Base-by-base conservation (phyloP, 352 stramenopile genomes). In the Globisporangium irregulare region DNA sequence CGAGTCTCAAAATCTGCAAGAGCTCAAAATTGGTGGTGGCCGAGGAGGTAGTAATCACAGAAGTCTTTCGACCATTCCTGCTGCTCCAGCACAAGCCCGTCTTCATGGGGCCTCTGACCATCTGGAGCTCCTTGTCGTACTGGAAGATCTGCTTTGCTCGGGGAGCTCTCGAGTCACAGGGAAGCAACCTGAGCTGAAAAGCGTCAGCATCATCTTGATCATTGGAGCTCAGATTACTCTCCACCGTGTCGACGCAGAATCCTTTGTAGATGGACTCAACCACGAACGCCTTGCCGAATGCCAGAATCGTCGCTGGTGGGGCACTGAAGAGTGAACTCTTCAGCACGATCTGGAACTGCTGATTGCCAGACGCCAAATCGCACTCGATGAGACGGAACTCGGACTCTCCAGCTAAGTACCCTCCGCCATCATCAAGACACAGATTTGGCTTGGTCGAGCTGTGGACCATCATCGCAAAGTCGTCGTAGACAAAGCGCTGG, bases 191-290 rank as follows among this genome's bases (percentile, higher is more conserved):
- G 10, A 70, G 48, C 15, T 50, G 38, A 20, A 15, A 46, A 20
- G 38, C 54, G 5, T 14, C 27, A 14, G 4, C 25, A 20, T 25
- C 24, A 48, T 24, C 20, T 36, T 36, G 32, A 9, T 4, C 15
- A 29, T 46, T n/a, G 6, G 24, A 56, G 38, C 22, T 25, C 4
- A 8, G 38, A 0, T 4, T 46, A 20, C 20, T 46, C 38, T 46
- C 38, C 12, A 12, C 22, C 2, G 10, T 25, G 9, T 36, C 43
- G 10, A 64, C 15, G 24, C 64, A 70, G 2, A 70, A 24, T 5
- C n/a, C 64, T 48, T 60, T 61, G 25, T 70, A 64, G n/a, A 70
- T 14, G 0, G 64, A 65, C 29, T 70, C 64, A 24, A 70, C 22
- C 29, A 46, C 57, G 18, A 65, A 70, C 46, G 55, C 20, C 15